Percentiles rank a stretch among this genome's conserved stretches.
These are phyloP conservation scores for Panicum miliaceum DNA, from an alignment of 176 grass and related monocot genomes.

Conservation along the genomic window DNA sequence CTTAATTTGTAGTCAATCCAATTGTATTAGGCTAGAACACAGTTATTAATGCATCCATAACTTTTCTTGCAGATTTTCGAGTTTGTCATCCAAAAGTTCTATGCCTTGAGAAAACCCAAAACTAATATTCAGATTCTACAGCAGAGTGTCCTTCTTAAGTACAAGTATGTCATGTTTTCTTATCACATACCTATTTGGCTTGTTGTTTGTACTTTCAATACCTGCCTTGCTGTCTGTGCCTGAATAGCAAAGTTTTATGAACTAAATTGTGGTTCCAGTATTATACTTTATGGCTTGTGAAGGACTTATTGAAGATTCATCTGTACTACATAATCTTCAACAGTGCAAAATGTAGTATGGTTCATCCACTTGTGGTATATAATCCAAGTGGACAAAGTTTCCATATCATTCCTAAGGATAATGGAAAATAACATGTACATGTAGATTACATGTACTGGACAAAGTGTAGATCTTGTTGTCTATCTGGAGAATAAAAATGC, in stretches of 20 bases:
- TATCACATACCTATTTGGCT: constrained; percentile 13
- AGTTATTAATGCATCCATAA: constrained; percentile 36
- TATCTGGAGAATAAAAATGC: not conserved
- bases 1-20: constrained; percentile 14
- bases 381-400: not conserved
- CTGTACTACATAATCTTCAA: constrained; percentile 15
- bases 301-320: not conserved
- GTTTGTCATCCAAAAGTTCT: constrained; percentile 94
- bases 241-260: not conserved
- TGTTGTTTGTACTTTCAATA: constrained; percentile 19
- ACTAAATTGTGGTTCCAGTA: not conserved
- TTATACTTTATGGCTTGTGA: not conserved
- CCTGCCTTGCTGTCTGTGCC: not conserved
- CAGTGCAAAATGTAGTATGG: not conserved
- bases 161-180: constrained; percentile 77
- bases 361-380: constrained; percentile 13
- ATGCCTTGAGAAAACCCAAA: constrained; percentile 99
- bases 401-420: not conserved
- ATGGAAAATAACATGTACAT: not conserved
- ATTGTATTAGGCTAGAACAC: constrained; percentile 20
- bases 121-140: constrained; percentile 99
- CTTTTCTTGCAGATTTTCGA: constrained; percentile 85
- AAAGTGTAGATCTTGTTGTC: not conserved
- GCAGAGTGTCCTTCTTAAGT: constrained; percentile 92
- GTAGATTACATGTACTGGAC: not conserved